Conservation (phyloP, 208 protist species). For the Acanthamoeba lenticulata region DNA sequence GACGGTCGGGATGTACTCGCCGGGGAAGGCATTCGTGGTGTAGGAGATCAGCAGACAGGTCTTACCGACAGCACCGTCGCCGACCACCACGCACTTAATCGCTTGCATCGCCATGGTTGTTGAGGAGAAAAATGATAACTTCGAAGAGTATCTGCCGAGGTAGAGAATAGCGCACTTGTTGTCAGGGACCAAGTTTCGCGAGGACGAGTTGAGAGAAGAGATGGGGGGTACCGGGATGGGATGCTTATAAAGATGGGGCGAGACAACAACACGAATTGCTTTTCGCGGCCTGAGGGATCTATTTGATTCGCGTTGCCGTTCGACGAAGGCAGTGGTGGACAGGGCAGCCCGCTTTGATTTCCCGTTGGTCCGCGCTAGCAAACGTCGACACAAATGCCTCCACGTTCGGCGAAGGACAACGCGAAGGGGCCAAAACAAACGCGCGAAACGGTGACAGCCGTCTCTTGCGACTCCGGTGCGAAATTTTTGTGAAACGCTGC, state of each 20-base stretch:
- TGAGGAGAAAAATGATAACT: constrained; percentile 3
- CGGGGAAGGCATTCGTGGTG: constrained; percentile 88
- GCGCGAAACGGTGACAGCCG: too few species aligned
- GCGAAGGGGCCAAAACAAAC: too few species aligned
- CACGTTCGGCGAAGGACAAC: neutral
- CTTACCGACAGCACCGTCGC: constrained; percentile 76
- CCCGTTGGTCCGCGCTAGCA: neutral
- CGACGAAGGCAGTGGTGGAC: neutral
- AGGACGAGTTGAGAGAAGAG: too few species aligned
- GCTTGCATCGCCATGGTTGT: neutral
- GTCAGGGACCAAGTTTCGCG: too few species aligned
- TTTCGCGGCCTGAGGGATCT: neutral
- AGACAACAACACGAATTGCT: too few species aligned
- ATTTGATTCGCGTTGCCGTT: neutral
- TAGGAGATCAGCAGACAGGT: constrained; percentile 89
- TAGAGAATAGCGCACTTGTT: too few species aligned
- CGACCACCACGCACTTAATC: constrained; percentile 63
- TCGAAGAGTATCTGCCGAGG: too few species aligned
- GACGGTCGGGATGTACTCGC: constrained; percentile 88
- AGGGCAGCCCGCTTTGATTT: neutral
- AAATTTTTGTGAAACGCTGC: too few species aligned
- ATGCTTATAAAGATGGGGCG: too few species aligned
- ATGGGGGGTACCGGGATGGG: too few species aligned
- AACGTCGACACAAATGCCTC: neutral
- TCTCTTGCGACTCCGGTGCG: too few species aligned